phyloP scores from a whole-genome alignment of 2,329 filamentous ascomycete genomes.

The Bretziella fagacearum region DNA sequence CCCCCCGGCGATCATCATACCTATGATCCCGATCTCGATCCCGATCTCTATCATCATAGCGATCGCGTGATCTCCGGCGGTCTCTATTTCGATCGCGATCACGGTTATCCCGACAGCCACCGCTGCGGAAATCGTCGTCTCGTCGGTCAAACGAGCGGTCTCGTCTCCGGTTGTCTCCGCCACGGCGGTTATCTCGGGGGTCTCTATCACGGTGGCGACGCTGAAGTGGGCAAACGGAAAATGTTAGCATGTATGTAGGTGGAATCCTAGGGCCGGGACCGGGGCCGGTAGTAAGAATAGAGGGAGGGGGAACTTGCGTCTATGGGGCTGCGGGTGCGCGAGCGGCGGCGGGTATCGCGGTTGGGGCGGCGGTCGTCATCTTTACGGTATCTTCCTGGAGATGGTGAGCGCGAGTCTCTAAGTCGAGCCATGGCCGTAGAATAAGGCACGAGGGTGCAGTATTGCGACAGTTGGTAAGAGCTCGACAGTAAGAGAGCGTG shows the following conservation, averaged over 20 bases:
- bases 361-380: constrained; percentile 37
- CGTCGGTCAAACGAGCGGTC: constrained; percentile 53
- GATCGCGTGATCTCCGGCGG: constrained; percentile 46
- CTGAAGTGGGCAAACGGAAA: constrained; percentile 31
- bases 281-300: background rate
- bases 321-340: constrained; percentile 42
- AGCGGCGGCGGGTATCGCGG: constrained; percentile 33
- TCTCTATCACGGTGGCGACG: constrained; percentile 42
- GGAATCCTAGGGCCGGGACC: background rate
- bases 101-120: constrained; percentile 26
- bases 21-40: constrained; percentile 46
- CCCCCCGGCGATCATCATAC: constrained; percentile 37
- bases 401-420: constrained; percentile 67
- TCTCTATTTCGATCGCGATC: constrained; percentile 37
- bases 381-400: constrained; percentile 37
- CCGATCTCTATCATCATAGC: constrained; percentile 39
- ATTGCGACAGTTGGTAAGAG: constrained; percentile 22
- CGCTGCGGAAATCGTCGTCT: constrained; percentile 48
- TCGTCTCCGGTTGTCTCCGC: constrained; percentile 44
- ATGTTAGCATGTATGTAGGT: constrained; percentile 25
- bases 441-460: constrained; percentile 14
- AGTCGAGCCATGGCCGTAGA: constrained; percentile 38
- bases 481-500: constrained; percentile 13
- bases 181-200: constrained; percentile 29
- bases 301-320: constrained; percentile 36